Base-by-base conservation (phyloP, 179 eudicot genomes). In the Nepenthes alata region DNA sequence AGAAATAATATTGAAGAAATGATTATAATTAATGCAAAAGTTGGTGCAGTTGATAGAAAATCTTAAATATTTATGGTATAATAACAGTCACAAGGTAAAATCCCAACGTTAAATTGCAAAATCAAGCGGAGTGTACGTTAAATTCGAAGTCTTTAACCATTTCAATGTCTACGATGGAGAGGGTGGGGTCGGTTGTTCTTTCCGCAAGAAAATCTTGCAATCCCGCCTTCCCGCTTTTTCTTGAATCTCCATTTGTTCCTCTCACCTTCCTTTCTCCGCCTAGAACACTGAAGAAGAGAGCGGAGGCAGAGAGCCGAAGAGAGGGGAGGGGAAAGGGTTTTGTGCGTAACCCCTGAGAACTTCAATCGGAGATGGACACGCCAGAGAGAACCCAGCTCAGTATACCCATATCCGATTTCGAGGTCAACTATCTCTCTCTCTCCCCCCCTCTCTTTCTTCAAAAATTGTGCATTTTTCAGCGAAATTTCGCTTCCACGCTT, bases 171-270 rank as follows among this genome's bases (percentile, higher is more conserved):
- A 41, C 45, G 45, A 7, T 41, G 45, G 16, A 52, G 64, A 35
- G 39, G 56, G 78, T 68, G 52, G 77, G 74, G 70, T 62, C 73
- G 35, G 39, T 25, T 25, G 63, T 62, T 64, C 70, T 65, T 58
- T 58, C 57, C 77, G 74, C 68, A 72, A 74, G 79, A 68, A 77
- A 75, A 80, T 57, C 67, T 62, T 64, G 57, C 55, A 50, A 4
- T 41, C 63, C 63, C 77, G 55, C 66, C 78, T 82, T 80, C 85
- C 95, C 86, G 88, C 95, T 80, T 64, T 88, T 82, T 67, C 83
- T 81, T 74, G 70, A 80, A 50, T 50, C 53, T 10, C 53, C n/a
- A 10, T 11, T 3, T 3, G 8, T 13, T 50, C 53, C 53, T 6
- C 53, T 2, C 53, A 8, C 53, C 11, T 50, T 55, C 58, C 37